These are phyloP conservation scores for Sporothrix phasma DNA, from an alignment of 2,329 filamentous ascomycete species.

Conservation along the genomic window DNA sequence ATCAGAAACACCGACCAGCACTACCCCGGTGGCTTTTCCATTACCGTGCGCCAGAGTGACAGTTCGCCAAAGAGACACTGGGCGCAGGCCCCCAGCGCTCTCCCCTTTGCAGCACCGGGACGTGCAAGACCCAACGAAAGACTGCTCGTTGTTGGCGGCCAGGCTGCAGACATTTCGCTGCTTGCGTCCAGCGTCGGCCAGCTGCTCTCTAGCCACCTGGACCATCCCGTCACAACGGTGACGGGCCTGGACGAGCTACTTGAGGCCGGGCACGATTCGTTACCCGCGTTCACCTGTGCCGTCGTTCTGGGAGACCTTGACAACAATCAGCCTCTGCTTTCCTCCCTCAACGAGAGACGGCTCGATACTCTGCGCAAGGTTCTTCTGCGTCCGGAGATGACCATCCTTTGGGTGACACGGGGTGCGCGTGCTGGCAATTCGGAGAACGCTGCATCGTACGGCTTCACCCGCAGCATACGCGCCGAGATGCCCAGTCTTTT, in stretches of 20 bases:
- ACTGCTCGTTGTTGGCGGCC: neutral
- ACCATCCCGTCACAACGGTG: neutral
- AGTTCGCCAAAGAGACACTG: constrained; percentile 19
- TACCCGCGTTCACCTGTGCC: constrained; percentile 23
- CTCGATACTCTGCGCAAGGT: constrained; percentile 22
- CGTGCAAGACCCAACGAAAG: neutral
- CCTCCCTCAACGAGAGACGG: constrained; percentile 26
- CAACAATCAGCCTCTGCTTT: constrained; percentile 23
- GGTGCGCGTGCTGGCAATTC: constrained; percentile 20
- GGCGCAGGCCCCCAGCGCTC: constrained; percentile 5
- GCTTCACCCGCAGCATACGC: constrained; percentile 25
- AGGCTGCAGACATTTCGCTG: neutral
- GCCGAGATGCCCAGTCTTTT: constrained; percentile 26
- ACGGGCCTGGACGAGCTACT: constrained; percentile 23
- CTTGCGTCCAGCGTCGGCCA: neutral
- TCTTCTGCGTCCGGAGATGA: constrained; percentile 24
- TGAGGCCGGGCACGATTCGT: neutral
- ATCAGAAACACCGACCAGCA: constrained; percentile 26
- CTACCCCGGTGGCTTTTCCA: constrained; percentile 25
- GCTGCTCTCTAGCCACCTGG: neutral
- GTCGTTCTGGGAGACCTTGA: constrained; percentile 31
- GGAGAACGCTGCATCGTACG: constrained; percentile 26
- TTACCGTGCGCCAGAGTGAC: constrained; percentile 31
- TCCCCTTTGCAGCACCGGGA: neutral
- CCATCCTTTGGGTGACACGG: constrained; percentile 26